A percentile compares a stretch with the other conserved stretches of the same genome.
Conservation (phyloP, 1,284 basidiomycete species). For the Cryptococcus amylolentus region DNA sequence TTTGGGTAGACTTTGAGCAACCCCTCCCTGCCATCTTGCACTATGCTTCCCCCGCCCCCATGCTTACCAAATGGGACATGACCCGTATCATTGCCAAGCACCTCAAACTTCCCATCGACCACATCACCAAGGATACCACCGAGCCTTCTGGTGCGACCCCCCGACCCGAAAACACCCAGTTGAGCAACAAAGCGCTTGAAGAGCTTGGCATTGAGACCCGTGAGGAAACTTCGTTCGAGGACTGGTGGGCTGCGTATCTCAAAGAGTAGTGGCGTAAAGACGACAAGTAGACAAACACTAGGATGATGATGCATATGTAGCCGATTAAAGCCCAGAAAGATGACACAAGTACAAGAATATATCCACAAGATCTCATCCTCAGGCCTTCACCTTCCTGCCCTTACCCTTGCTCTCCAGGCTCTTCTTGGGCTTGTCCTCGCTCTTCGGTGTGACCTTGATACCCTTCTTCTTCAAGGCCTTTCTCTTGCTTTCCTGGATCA, state of each 20-base stretch:
- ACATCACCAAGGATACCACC: slow-evolving; percentile 40
- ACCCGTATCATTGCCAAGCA: slow-evolving; percentile 40
- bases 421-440: slow-evolving; percentile 2
- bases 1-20: slow-evolving; percentile 22
- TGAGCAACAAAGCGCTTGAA: slow-evolving; percentile 33
- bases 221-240: slow-evolving; percentile 35
- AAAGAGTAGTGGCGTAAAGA: slow-evolving; percentile 1
- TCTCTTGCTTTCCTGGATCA: slow-evolving; percentile 47
- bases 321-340: not conserved
- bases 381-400: slow-evolving; percentile 21
- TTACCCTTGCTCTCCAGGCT: slow-evolving; percentile 11
- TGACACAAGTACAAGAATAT: slow-evolving; percentile 2
- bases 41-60: slow-evolving; percentile 50
- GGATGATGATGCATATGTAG: slow-evolving; percentile 2
- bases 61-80: slow-evolving; percentile 55
- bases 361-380: not conserved
- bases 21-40: slow-evolving; percentile 49
- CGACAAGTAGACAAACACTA: not conserved
- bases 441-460: slow-evolving; percentile 44
- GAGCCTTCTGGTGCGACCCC: slow-evolving; percentile 32
- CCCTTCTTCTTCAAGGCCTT: slow-evolving; percentile 52
- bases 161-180: slow-evolving; percentile 47
- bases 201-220: slow-evolving; percentile 36
- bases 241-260: slow-evolving; percentile 42
- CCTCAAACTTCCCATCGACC: slow-evolving; percentile 37